Evolutionary conservation across 345 rosid species (phyloP).

Genomic region (Eucalyptus victrix): DNA sequence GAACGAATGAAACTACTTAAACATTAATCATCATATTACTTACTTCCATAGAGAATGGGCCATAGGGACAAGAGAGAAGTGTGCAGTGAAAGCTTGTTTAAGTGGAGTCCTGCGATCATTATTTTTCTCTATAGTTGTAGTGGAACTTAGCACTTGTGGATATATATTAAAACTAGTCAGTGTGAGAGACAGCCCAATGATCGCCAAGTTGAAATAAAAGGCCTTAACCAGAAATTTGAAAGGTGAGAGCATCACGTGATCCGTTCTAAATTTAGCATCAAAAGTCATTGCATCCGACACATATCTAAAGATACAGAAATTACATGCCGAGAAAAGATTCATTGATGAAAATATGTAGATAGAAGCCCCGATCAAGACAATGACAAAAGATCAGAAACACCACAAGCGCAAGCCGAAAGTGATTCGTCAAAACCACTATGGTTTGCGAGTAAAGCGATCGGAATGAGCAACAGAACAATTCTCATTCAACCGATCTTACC

Average conservation of each 20-base stretch:
- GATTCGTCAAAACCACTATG: neutral
- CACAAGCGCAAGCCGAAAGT: too few species aligned
- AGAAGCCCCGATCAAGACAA: neutral
- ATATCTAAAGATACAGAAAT: too few species aligned
- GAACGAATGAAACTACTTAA: too few species aligned
- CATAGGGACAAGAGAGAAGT: neutral
- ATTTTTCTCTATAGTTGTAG: neutral
- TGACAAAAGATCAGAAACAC: too few species aligned
- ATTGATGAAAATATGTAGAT: too few species aligned
- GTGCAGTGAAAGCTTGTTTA: neutral
- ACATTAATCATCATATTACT: too few species aligned
- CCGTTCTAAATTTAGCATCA: too few species aligned
- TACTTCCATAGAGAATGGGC: too few species aligned
- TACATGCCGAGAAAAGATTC: too few species aligned
- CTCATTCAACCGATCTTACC: neutral
- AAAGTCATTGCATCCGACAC: neutral
- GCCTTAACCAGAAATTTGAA: neutral
- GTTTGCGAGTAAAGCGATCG: rapidly evolving
- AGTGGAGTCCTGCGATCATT: neutral
- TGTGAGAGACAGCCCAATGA: too few species aligned
- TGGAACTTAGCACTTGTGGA: neutral
- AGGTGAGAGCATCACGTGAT: neutral
- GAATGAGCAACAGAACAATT: neutral
- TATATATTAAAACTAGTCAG: too few species aligned
- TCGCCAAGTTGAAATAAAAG: rapidly evolving